A percentile compares a stretch with the other conserved stretches of the same genome.
Conservation (phyloP, 1,139 yeast genomes). For the Fermentozyma sake region DNA sequence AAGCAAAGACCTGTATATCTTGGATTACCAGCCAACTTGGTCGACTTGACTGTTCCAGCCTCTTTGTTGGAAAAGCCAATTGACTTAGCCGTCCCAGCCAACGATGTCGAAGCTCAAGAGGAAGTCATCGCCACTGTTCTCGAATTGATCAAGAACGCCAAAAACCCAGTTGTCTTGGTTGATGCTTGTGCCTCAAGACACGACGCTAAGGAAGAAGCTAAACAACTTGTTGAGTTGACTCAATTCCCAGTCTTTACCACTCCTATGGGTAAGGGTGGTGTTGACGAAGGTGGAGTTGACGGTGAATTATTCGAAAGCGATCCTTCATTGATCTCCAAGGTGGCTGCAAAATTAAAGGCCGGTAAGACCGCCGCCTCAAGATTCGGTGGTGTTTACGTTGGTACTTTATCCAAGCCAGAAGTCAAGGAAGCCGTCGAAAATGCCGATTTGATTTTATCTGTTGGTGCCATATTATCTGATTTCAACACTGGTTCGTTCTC, state of each 20-base stretch:
- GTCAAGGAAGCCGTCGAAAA: conserved; percentile 15
- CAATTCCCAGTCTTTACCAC: conserved; percentile 21
- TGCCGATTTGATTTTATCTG: conserved; percentile 17
- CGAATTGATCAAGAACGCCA: conserved; percentile 22
- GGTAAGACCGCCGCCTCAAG: conserved; percentile 15
- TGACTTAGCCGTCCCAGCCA: conserved; percentile 24
- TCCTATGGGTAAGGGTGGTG: conserved; percentile 18
- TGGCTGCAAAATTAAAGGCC: conserved; percentile 20
- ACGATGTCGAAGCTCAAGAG: conserved; percentile 26
- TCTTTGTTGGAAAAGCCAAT: conserved; percentile 27
- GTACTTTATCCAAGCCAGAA: conserved; percentile 16
- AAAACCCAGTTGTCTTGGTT: conserved; percentile 30
- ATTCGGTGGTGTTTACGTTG: conserved; percentile 19
- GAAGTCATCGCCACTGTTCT: conserved; percentile 29
- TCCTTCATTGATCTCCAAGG: conserved; percentile 22
- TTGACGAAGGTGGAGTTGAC: conserved; percentile 25
- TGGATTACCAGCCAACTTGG: conserved; percentile 37
- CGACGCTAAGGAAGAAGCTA: conserved; percentile 27
- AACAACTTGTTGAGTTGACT: conserved; percentile 25
- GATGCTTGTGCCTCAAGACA: conserved; percentile 38
- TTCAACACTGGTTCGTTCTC: conserved; percentile 40
- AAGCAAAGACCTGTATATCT: conserved; percentile 37
- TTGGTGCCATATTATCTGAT: conserved; percentile 33
- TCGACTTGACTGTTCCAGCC: conserved; percentile 30
- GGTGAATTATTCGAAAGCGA: conserved; percentile 24